Evolutionary conservation across 225 moss, liverwort and hornwort species (phyloP), one percentile per base, ranked within the genome.

Genomic region (Marchantia paleacea): DNA sequence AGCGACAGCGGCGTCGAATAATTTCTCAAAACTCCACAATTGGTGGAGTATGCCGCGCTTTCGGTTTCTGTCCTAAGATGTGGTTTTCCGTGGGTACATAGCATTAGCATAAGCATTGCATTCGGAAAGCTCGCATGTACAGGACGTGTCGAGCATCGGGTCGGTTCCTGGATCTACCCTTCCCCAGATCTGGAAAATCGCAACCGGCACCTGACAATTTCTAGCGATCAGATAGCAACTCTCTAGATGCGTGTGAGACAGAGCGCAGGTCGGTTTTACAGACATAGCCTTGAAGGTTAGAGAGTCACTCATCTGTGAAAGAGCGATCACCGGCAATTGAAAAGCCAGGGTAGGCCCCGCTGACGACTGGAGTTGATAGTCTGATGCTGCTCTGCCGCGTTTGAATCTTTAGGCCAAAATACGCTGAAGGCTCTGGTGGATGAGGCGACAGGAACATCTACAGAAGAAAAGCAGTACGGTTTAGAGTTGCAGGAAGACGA

Each of bases 351-450:
- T 70, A 70, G 48, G 7, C 16, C 39, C 48, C 9, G 69, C 15
- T 52, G 20, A 26, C 24, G 14, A 52, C 9, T 73, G 13, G 73
- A 53, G 54, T 31, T 58, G 4, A 39, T 14, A 15, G 28, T 57
- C 75, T 57, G 30, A 58, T 60, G 75, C 49, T 25, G 63, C 26
- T 75, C 55, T 20, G 69, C 54, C 55, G 25, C 54, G 15, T 78
- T 78, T 18, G 19, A 65, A 50, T 51, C 39, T 78, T 20, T 10
- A 78, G 78, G 78, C 50, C 64, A 28, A 66, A 25, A 3, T 14
- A 49, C 62, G 19, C 47, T 62, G 12, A 78, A 65, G 6, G 65
- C 65, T n/a, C 49, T 78, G 26, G 47, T 78, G 78, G 78, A 78
- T n/a, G 78, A 63, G 12, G 63, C 48, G n/a, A 51, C n/a, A 65